Evolutionary conservation across 306 rosid genomes (phyloP).

Genomic region (Lathyrus oleraceus): DNA sequence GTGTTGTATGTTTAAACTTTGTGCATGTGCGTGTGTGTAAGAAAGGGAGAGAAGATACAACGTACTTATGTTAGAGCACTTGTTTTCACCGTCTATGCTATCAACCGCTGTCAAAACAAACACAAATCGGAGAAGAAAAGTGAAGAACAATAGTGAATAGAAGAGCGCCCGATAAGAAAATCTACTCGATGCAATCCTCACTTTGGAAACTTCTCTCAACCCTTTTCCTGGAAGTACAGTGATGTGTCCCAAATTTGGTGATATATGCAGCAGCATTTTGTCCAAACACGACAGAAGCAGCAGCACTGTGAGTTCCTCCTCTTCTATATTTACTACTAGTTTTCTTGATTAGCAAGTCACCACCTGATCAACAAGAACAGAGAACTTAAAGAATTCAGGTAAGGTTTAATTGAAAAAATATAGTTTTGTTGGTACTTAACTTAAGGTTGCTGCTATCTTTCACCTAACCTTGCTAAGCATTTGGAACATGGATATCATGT

Average conservation of each 20-base stretch:
- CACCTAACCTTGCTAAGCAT: slow-evolving; percentile 95
- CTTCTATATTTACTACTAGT: neutral
- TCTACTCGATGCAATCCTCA: slow-evolving; percentile 65
- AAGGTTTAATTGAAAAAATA: slow-evolving; percentile 48
- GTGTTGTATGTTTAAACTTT: too few species aligned
- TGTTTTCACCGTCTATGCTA: slow-evolving; percentile 76
- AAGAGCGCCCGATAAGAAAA: slow-evolving; percentile 78
- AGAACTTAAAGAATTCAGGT: slow-evolving; percentile 46
- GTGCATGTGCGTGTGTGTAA: too few species aligned
- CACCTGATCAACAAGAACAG: slow-evolving; percentile 40
- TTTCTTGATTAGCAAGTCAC: slow-evolving; percentile 12
- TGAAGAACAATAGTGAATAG: slow-evolving; percentile 83
- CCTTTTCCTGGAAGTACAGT: slow-evolving; percentile 86
- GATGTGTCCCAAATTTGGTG: slow-evolving; percentile 89
- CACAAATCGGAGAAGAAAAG: slow-evolving; percentile 81
- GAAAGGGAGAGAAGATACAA: neutral
- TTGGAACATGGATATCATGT: slow-evolving; percentile 52
- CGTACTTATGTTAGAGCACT: slow-evolving; percentile 83
- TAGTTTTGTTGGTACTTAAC: slow-evolving; percentile 37
- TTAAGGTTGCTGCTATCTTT: slow-evolving; percentile 67
- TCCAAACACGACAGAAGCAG: slow-evolving; percentile 31
- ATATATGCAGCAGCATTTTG: slow-evolving; percentile 85
- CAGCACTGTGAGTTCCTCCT: slow-evolving; percentile 12
- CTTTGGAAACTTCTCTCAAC: slow-evolving; percentile 81
- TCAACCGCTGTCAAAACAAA: slow-evolving; percentile 86